phyloP scores from a whole-genome alignment of 805 yeast genomes.

The Starmerella vaccinii region DNA sequence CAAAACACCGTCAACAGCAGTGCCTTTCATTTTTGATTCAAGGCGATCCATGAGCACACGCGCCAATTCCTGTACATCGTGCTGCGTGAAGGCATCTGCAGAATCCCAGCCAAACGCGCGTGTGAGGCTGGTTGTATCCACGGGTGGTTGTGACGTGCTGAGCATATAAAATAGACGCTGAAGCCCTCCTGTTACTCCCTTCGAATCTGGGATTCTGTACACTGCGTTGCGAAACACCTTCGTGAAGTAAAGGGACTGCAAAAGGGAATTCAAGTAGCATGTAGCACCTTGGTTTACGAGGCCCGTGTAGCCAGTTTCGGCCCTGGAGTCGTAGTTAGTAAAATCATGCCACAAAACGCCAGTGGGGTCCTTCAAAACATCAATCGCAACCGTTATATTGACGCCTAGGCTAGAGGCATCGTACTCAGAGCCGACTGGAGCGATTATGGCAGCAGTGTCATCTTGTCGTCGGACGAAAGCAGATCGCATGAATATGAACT shows the following conservation, averaged over 20 bases:
- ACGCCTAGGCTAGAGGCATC: constrained; percentile 34
- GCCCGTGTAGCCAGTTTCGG: constrained; percentile 83
- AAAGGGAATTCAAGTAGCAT: constrained; percentile 82
- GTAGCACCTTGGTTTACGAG: constrained; percentile 96
- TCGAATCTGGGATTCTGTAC: constrained; percentile 69
- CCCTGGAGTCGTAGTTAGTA: constrained; percentile 65
- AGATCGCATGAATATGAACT: constrained; percentile 50
- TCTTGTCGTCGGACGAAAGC: constrained; percentile 28
- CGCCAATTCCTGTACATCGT: constrained; percentile 93
- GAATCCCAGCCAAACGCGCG: constrained; percentile 95
- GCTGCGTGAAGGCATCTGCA: constrained; percentile 91
- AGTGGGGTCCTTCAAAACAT: constrained; percentile 76
- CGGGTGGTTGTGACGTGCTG: constrained; percentile 60
- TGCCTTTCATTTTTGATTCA: constrained; percentile 84
- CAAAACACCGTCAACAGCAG: constrained; percentile 63
- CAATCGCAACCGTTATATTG: constrained; percentile 66
- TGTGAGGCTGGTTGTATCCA: constrained; percentile 79
- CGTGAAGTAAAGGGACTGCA: constrained; percentile 86
- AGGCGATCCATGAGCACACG: constrained; percentile 90
- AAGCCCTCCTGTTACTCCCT: constrained; percentile 65
- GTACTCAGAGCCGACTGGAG: constrained; percentile 29
- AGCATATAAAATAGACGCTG: constrained; percentile 80
- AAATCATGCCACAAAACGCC: constrained; percentile 93
- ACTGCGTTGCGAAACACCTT: constrained; percentile 72
- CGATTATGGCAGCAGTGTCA: constrained; percentile 35